These are phyloP conservation scores for Paraconiothyrium brasiliense DNA, from an alignment of 2,329 filamentous ascomycete species.

Conservation along the genomic window DNA sequence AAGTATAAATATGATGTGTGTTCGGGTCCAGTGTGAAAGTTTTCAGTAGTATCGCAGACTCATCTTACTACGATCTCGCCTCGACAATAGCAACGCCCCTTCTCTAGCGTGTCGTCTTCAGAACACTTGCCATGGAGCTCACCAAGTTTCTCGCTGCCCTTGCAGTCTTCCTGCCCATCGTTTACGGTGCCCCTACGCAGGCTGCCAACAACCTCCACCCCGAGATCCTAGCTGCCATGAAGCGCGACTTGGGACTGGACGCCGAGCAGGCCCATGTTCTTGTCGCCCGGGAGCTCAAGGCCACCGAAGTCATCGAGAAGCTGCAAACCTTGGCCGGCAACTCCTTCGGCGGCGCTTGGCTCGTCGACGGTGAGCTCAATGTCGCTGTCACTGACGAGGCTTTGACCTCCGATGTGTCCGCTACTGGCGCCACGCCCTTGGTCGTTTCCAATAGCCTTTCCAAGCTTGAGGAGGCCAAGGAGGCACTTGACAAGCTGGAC, in stretches of 20 bases:
- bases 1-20: constrained; percentile 33
- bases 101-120: constrained; percentile 35
- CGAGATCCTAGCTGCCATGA: constrained; percentile 55
- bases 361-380: constrained; percentile 50
- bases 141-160: constrained; percentile 51
- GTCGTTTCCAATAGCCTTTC: constrained; percentile 49
- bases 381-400: constrained; percentile 52
- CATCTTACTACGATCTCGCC: constrained; percentile 33
- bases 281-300: constrained; percentile 51
- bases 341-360: constrained; percentile 53
- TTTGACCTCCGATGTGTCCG: constrained; percentile 47
- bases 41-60: constrained; percentile 23
- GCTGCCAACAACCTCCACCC: constrained; percentile 51
- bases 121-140: constrained; percentile 50
- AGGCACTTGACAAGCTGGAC: constrained; percentile 51
- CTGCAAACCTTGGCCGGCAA: constrained; percentile 43
- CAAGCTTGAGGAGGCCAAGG: constrained; percentile 51
- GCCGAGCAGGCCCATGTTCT: constrained; percentile 51
- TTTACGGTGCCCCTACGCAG: constrained; percentile 52
- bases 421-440: constrained; percentile 48
- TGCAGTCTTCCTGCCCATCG: constrained; percentile 52
- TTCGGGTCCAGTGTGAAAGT: constrained; percentile 11
- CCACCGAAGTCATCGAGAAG: constrained; percentile 51
- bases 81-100: constrained; percentile 30
- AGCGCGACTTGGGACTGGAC: constrained; percentile 55